Evolutionary conservation across 164 flowering plant species (phyloP).

Genomic region (Euptelea pleiosperma): DNA sequence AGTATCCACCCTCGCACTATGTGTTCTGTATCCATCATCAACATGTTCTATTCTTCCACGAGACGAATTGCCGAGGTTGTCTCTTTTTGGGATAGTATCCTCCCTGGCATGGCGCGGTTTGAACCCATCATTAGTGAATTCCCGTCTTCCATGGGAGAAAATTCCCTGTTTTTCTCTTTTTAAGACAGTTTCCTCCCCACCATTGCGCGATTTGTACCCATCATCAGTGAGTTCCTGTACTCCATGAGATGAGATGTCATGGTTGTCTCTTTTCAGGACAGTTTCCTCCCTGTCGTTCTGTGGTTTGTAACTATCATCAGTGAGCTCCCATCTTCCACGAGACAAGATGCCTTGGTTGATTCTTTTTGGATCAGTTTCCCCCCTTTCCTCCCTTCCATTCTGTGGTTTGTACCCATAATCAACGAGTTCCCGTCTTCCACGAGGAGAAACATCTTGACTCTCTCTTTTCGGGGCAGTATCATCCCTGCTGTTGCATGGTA

Average conservation of each 20-base stretch:
- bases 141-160: no score
- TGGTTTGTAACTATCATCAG: constrained; percentile 5
- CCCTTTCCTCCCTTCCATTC: constrained; percentile 17
- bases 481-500: not conserved
- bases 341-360: no score
- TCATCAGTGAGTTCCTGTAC: no score
- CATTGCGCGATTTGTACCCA: no score
- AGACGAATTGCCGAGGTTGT: constrained; percentile 25
- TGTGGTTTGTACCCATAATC: constrained; percentile 7
- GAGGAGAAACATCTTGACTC: constrained; percentile 2
- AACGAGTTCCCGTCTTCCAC: constrained; percentile 3
- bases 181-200: no score
- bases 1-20: constrained; percentile 19
- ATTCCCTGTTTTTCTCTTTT: no score
- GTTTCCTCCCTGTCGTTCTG: constrained; percentile 22
- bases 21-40: constrained; percentile 23
- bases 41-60: constrained; percentile 26
- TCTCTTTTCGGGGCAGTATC: constrained; percentile 12
- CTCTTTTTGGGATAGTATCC: constrained; percentile 14
- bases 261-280: constrained; percentile 9
- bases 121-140: not conserved
- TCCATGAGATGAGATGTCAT: no score
- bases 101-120: constrained; percentile 18
- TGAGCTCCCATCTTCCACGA: not conserved
- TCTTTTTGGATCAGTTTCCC: no score